phyloP scores from a whole-genome alignment of 345 rosid species.

The Eucalyptus melliodora region DNA sequence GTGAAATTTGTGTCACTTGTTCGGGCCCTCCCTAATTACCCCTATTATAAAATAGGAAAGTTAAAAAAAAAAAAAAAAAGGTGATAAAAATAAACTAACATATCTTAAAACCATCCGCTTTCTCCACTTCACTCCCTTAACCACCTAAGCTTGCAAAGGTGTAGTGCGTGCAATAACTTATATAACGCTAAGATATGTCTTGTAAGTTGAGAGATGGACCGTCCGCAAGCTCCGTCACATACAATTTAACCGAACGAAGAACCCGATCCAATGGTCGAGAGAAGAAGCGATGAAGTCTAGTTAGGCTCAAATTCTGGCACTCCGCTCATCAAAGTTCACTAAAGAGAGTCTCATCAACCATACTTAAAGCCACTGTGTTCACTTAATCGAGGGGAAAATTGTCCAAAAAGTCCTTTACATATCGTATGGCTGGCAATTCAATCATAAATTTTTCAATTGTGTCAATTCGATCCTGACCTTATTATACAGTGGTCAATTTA shows the following conservation, averaged over 20 bases:
- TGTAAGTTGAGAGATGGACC: not conserved
- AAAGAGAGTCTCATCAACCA: not conserved
- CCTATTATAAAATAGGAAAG: not conserved
- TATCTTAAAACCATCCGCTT: not conserved
- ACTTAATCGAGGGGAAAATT: no score
- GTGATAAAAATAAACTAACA: not conserved
- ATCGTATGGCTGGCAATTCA: no score
- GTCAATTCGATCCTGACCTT: not conserved
- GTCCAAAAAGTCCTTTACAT: not conserved
- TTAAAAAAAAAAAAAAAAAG: not conserved
- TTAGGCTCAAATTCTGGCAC: not conserved
- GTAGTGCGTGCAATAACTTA: no score
- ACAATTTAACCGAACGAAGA: not conserved
- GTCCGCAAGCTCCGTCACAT: not conserved
- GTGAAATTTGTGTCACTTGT: not conserved
- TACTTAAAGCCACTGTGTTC: not conserved
- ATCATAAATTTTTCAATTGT: no score
- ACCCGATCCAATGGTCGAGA: not conserved
- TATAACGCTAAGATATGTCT: not conserved
- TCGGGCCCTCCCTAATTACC: not conserved
- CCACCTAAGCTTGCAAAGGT: not conserved
- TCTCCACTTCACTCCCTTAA: not conserved
- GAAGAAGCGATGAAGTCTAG: not conserved
- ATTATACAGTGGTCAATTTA: not conserved
- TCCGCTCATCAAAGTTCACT: not conserved